Base-by-base conservation (phyloP, 441 rosid species). In the Kokia cookei region DNA sequence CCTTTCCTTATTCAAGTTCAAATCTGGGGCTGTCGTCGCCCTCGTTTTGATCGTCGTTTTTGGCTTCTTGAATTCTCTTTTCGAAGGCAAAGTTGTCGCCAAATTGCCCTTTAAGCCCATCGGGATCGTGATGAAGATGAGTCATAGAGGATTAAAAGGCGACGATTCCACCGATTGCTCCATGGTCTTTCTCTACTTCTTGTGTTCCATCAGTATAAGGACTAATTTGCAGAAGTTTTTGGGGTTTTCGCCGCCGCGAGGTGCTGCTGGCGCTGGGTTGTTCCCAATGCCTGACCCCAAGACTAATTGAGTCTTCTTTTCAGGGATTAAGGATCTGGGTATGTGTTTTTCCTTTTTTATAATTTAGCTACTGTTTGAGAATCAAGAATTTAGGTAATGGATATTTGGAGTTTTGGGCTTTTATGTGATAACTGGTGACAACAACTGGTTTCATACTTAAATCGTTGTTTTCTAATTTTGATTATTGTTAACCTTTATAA, bases 1-100 rank as follows among this genome's bases (percentile, higher is more conserved):
- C 78, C 86, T 92, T 27, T 92, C 97, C 96, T 88, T 92, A 9
- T 93, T 93, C 90, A 93, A 93, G 91, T 90, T 93, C 89, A 93
- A 93, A 80, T 93, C 98, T 53, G 98, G 97, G 15, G 95, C 92
- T 51, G 95, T 93, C 24, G 98, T 93, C 13, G 98, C 98, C 4
- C 79, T 91, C 9, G 97, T 93, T 32, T 88, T 93, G 50, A 83
- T 93, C 82, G 86, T 90, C 65, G 97, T 91, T 58, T 93, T 93
- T 64, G 96, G 97, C 0, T 82, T 93, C 24, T 72, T 90, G 76
- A 93, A 93, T 75, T 93, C 96, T 1, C 87, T 93, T 3, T 93
- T 93, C 75, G 97, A 94, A 81, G 98, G 97, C 1, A 92, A 91
- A 79, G 89, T 83, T 15, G 94, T 94, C 4, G 98, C 98, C 14